Evolutionary conservation across 352 stramenopile species (phyloP).

Genomic region (Phytophthora megakarya): DNA sequence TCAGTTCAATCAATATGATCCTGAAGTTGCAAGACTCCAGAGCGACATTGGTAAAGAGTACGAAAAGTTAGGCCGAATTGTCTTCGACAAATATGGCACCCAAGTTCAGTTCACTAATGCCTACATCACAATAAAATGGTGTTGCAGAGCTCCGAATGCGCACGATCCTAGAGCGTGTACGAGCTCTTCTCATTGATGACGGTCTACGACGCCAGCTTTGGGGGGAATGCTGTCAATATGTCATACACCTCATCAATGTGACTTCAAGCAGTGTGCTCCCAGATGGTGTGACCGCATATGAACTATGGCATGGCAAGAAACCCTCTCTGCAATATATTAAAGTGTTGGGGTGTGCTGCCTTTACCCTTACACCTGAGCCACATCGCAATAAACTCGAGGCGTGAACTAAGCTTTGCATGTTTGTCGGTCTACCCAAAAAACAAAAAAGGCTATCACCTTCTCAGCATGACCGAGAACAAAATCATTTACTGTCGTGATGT

Average conservation of each 20-base stretch:
- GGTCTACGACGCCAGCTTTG: conserved; percentile 1
- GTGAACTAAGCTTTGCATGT: conserved; percentile 8
- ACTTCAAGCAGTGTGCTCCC: background rate
- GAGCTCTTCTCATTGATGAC: conserved; percentile 12
- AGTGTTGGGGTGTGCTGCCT: conserved; percentile 19
- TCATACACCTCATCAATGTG: background rate
- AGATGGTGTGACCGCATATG: too few relatives aligned
- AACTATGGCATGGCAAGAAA: conserved; percentile 17
- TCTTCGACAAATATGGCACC: conserved; percentile 14
- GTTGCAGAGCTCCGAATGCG: conserved; percentile 21
- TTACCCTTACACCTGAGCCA: conserved; percentile 5
- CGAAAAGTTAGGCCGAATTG: conserved; percentile 9
- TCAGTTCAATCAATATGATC: conserved; percentile 2
- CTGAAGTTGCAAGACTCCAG: background rate
- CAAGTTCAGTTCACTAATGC: conserved; percentile 22
- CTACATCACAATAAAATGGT: conserved; percentile 18
- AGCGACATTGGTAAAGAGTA: conserved; percentile 7
- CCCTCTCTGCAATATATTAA: conserved; percentile 15
- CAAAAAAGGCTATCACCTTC: conserved; percentile 20
- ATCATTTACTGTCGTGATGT: conserved; percentile 17
- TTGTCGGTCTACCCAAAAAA: conserved; percentile 15
- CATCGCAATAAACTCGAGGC: conserved; percentile 13
- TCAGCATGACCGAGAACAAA: conserved; percentile 14
- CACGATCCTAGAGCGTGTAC: conserved; percentile 17
- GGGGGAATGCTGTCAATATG: conserved; percentile 7